Evolutionary conservation across 805 yeast genomes (phyloP), one percentile per base, ranked within the genome.

Genomic region (Starmerella bacillaris): DNA sequence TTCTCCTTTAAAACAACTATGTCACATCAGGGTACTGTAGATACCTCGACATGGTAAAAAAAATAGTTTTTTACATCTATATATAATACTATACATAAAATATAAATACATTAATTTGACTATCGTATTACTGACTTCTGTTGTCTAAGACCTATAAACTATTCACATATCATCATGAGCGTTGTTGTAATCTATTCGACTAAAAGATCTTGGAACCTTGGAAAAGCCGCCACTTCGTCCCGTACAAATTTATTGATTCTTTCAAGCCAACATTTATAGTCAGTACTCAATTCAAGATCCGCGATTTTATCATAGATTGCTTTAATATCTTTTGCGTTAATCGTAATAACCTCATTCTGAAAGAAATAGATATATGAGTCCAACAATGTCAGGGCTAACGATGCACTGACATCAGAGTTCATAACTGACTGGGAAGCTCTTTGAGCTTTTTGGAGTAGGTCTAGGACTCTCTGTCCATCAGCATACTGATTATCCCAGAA

Each of bases 391-490:
- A 86, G 74, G 59, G 86, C 84, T 37, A 89, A 62, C 55, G 80
- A 86, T 37, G 78, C 61, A 24, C 82, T 77, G 31, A 72, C 75
- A 28, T 63, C 67, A 34, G 59, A 61, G 51, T 86, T 96, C 74
- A 84, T 74, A 38, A 89, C 78, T n/a, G 89, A 77, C 53, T 89
- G 96, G 0, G 95, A 94, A 5, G 82, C 80, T 30, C 95, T 64
- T 14, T 86, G 55, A 1, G 95, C 72, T 46, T 86, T 72, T 54
- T 83, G 94, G 30, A 86, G 63, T 53, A 94, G 83, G 51, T 89
- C 96, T 50, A 86, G 60, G 1, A 86, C 94, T 24, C 93, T 63
- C 37, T 61, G 68, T 37, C 56, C 59, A 17, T 39, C 39, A 12
- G 36, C 16, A 21, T 37, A 34, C 24, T 31, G 20, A 29, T 38